Conservation (phyloP, 441 rosid genomes). For the Corymbia citriodora region DNA sequence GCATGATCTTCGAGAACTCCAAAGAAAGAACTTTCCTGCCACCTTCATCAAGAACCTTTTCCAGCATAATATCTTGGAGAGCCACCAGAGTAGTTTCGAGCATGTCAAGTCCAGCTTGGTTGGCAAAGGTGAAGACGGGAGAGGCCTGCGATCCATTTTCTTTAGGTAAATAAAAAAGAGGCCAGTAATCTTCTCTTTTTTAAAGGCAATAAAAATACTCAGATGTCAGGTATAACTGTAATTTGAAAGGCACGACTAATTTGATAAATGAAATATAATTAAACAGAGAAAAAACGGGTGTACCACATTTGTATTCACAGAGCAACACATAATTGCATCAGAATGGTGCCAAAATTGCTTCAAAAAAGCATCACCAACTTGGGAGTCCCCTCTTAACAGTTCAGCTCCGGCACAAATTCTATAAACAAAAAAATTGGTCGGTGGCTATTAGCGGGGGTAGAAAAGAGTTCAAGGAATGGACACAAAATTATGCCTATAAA, state of each 20-base stretch:
- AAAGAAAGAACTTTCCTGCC: slow-evolving; percentile 74
- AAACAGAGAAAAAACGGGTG: not conserved
- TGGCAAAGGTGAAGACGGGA: slow-evolving; percentile 82
- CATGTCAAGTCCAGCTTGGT: slow-evolving; percentile 97
- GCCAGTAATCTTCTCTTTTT: not conserved
- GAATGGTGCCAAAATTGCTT: slow-evolving; percentile 83
- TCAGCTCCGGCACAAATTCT: slow-evolving; percentile 72
- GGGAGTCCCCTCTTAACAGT: slow-evolving; percentile 43
- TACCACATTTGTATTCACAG: slow-evolving; percentile 68
- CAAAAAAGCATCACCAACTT: slow-evolving; percentile 61
- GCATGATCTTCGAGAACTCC: slow-evolving; percentile 88
- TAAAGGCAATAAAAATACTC: not conserved
- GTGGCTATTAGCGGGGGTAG: not conserved
- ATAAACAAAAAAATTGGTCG: not conserved
- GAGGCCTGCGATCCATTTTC: slow-evolving; percentile 45
- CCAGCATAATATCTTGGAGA: slow-evolving; percentile 91
- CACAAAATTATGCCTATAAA: not conserved
- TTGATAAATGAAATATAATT: not conserved
- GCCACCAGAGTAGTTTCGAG: slow-evolving; percentile 91
- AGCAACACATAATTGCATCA: slow-evolving; percentile 91
- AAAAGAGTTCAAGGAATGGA: not conserved
- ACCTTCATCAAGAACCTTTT: slow-evolving; percentile 76
- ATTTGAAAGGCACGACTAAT: not conserved
- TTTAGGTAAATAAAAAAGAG: not conserved
- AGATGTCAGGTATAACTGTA: not conserved